Evolutionary conservation across 23 red algal species (phyloP).

Genomic region (Chondrus crispus): DNA sequence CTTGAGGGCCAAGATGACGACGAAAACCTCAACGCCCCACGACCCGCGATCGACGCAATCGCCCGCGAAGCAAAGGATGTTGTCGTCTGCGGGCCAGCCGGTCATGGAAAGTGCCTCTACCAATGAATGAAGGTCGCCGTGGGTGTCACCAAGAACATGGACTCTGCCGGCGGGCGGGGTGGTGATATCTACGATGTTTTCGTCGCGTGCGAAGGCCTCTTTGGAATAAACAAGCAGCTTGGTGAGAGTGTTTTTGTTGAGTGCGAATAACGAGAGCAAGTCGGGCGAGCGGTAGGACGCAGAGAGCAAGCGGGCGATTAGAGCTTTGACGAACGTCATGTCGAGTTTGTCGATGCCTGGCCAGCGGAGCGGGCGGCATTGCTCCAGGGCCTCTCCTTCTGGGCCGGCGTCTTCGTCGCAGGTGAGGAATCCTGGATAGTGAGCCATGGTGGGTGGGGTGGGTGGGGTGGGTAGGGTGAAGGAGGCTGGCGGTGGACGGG

Average conservation of each 20-base stretch:
- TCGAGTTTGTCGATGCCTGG: constrained; percentile 2
- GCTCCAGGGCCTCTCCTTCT: constrained; percentile 31
- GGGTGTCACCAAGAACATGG: constrained; percentile 75
- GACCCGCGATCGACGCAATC: constrained; percentile 80
- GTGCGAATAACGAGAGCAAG: constrained; percentile 41
- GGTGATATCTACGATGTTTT: constrained; percentile 55
- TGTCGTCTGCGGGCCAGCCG: constrained; percentile 34
- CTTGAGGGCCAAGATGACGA: constrained; percentile 67
- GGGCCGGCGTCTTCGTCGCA: background rate
- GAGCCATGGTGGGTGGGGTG: no score
- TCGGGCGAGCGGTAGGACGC: constrained; percentile 49
- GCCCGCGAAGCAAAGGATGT: constrained; percentile 68
- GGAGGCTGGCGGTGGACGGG: no score
- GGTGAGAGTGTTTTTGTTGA: constrained; percentile 1
- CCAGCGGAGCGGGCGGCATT: constrained; percentile 12
- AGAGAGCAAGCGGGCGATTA: constrained; percentile 28
- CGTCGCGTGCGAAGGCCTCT: constrained; percentile 29
- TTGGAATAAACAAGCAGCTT: constrained; percentile 26
- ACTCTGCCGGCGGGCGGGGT: constrained; percentile 37
- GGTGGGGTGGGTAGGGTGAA: no score
- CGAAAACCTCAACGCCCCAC: constrained; percentile 66
- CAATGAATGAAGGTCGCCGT: constrained; percentile 70
- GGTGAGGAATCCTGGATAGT: background rate
- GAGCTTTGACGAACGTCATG: constrained; percentile 1
- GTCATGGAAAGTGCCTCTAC: constrained; percentile 29